Conservation (phyloP, 2,329 filamentous ascomycete species). For the Pyrenophora seminiperda region DNA sequence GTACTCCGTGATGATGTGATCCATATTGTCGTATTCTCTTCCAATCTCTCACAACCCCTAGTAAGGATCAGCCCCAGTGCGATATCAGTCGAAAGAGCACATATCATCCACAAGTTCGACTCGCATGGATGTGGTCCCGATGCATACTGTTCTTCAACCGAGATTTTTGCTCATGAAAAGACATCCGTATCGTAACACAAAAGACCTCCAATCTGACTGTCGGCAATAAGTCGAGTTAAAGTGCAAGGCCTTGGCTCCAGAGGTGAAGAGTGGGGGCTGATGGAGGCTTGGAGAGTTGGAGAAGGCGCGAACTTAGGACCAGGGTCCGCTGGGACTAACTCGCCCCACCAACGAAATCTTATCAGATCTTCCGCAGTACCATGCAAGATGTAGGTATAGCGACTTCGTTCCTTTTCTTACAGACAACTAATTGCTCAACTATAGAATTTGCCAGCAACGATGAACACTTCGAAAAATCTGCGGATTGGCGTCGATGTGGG, state of each 20-base stretch:
- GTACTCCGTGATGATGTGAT: background rate
- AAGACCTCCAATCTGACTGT: background rate
- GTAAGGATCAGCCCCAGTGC: too few relatives aligned
- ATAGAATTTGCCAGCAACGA: background rate
- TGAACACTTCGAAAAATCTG: slow-evolving; percentile 30
- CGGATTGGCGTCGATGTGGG: slow-evolving; percentile 54
- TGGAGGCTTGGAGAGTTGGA: background rate
- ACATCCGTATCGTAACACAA: too few relatives aligned
- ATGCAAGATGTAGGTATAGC: background rate
- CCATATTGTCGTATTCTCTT: background rate
- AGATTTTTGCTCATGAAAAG: too few relatives aligned
- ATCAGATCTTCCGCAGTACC: slow-evolving; percentile 13
- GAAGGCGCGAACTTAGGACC: slow-evolving; percentile 1
- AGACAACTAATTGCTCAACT: background rate
- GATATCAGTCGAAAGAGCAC: too few relatives aligned
- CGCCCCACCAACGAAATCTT: slow-evolving; percentile 21
- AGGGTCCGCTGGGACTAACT: slow-evolving; percentile 3
- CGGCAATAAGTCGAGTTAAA: background rate
- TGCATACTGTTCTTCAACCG: too few relatives aligned
- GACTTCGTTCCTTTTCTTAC: background rate
- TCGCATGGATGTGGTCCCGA: too few relatives aligned
- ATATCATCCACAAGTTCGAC: too few relatives aligned
- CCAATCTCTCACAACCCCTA: too few relatives aligned
- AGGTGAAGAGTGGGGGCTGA: background rate
- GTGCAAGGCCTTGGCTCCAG: background rate